A percentile compares a stretch with the other conserved stretches of the same genome.
Conservation (phyloP, 2,329 filamentous ascomycete species). For the Trichoderma atrobrunneum region DNA sequence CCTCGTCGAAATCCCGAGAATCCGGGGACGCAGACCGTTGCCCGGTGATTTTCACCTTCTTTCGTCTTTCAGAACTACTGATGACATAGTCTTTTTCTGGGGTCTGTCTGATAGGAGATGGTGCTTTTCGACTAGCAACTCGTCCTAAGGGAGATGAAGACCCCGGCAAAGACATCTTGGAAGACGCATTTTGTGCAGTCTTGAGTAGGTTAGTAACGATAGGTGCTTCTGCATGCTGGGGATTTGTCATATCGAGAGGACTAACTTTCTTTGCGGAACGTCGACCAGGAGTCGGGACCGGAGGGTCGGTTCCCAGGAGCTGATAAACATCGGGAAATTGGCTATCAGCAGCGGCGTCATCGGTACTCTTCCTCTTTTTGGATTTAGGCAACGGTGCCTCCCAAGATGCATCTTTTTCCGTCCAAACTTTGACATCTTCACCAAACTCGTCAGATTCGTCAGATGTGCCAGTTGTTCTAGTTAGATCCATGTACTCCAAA, state of each 20-base stretch:
- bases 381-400: constrained; percentile 38
- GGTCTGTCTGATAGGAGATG: neutral
- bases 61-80: constrained; percentile 12
- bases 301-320: constrained; percentile 42
- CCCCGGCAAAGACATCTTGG: neutral
- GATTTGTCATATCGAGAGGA: constrained; percentile 21
- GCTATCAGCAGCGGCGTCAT: constrained; percentile 40
- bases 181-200: neutral
- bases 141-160: constrained; percentile 18
- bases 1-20: neutral
- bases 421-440: constrained; percentile 42
- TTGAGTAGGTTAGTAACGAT: neutral
- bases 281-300: constrained; percentile 34
- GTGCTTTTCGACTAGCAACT: constrained; percentile 7
- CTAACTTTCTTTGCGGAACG: constrained; percentile 27
- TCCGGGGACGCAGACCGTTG: neutral
- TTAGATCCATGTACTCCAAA: constrained; percentile 42
- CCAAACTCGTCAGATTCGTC: constrained; percentile 37
- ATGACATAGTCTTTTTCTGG: constrained; percentile 7
- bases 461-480: constrained; percentile 35
- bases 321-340: constrained; percentile 56
- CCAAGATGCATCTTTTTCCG: constrained; percentile 40
- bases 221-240: constrained; percentile 22
- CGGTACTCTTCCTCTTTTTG: constrained; percentile 53
- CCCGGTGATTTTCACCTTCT: constrained; percentile 11